Evolutionary conservation across 2,329 filamentous ascomycete species (phyloP).

Genomic region (Ceratocystis diversiconidia): DNA sequence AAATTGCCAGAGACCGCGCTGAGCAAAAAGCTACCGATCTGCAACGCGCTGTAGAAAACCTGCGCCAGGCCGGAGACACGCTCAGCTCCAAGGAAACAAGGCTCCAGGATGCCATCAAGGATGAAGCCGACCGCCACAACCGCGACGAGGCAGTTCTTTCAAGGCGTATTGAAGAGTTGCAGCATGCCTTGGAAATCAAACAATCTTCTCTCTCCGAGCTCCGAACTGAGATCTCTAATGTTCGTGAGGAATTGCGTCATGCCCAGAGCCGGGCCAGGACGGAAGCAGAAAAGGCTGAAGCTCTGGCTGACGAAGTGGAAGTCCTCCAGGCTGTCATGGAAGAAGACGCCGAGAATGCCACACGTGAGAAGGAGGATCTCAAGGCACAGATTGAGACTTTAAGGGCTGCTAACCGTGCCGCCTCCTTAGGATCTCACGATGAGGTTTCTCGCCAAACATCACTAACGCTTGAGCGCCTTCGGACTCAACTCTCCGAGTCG

Average conservation of each 20-base stretch:
- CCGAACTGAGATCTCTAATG: slow-evolving; percentile 49
- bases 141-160: slow-evolving; percentile 56
- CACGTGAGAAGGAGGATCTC: slow-evolving; percentile 23
- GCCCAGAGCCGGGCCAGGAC: slow-evolving; percentile 48
- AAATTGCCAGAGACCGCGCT: slow-evolving; percentile 50
- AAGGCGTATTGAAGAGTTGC: slow-evolving; percentile 61
- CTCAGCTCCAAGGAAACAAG: slow-evolving; percentile 53
- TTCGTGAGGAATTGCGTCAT: slow-evolving; percentile 56
- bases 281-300: slow-evolving; percentile 50
- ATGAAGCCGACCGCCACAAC: slow-evolving; percentile 56
- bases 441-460: slow-evolving; percentile 12
- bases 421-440: slow-evolving; percentile 23
- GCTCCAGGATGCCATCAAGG: slow-evolving; percentile 53
- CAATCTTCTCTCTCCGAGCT: slow-evolving; percentile 51
- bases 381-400: slow-evolving; percentile 23
- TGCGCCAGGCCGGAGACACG: slow-evolving; percentile 53
- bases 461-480: slow-evolving; percentile 33
- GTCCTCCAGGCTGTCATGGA: slow-evolving; percentile 53
- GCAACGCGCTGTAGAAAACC: slow-evolving; percentile 54
- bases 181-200: slow-evolving; percentile 54
- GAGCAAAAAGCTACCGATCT: slow-evolving; percentile 54
- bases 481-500: slow-evolving; percentile 43
- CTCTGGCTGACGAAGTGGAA: slow-evolving; percentile 63
- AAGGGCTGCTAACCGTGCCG: slow-evolving; percentile 14
- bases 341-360: slow-evolving; percentile 46